Percentiles rank a stretch among this genome's conserved stretches.
Evolutionary conservation across 2,329 filamentous ascomycete species (phyloP).

Genomic region (Penicillium sp.): DNA sequence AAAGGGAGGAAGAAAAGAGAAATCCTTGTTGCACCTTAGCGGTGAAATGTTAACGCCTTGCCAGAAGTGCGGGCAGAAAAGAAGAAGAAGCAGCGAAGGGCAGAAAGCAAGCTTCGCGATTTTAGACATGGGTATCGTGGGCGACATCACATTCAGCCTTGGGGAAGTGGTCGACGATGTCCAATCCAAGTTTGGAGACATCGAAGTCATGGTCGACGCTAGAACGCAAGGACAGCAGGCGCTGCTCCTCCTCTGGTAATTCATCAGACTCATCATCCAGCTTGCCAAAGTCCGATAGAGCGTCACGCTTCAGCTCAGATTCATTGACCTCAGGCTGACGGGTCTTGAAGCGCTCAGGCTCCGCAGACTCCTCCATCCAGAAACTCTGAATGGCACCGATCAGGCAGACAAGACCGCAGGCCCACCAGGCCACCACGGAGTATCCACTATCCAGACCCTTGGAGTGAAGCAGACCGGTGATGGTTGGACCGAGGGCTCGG

Average conservation of each 20-base stretch:
- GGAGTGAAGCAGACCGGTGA: constrained; percentile 82
- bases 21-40: constrained; percentile 2
- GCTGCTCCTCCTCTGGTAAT: constrained; percentile 34
- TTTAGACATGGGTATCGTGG: constrained; percentile 10
- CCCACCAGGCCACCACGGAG: constrained; percentile 92
- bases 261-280: constrained; percentile 23
- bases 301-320: constrained; percentile 26
- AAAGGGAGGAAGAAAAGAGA: neutral
- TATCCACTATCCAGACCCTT: constrained; percentile 74
- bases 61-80: constrained; percentile 15
- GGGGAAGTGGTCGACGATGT: constrained; percentile 12
- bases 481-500: constrained; percentile 79
- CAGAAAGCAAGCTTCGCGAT: neutral
- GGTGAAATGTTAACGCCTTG: constrained; percentile 14
- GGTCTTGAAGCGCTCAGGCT: constrained; percentile 40
- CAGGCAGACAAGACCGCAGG: constrained; percentile 70
- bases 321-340: constrained; percentile 28
- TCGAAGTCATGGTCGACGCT: constrained; percentile 35
- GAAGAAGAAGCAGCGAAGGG: constrained; percentile 3
- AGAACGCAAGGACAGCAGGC: constrained; percentile 37
- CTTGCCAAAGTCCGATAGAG: constrained; percentile 22
- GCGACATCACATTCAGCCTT: constrained; percentile 11
- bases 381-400: constrained; percentile 71
- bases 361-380: constrained; percentile 64
- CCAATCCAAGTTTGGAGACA: constrained; percentile 26